Base-by-base conservation (phyloP, 1,139 yeast genomes). In the Saccharomyces hybrid region DNA sequence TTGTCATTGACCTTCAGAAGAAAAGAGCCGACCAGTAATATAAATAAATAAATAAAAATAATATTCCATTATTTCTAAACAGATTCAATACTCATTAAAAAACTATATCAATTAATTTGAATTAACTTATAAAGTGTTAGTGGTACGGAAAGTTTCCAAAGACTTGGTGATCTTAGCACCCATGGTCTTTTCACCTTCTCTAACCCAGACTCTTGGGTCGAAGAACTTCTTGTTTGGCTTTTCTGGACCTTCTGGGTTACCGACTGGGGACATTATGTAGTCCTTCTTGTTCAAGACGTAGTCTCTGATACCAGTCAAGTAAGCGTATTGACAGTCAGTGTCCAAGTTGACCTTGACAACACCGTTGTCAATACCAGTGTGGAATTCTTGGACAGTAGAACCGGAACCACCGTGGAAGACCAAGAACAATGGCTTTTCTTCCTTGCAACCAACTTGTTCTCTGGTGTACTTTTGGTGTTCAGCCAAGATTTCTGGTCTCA, bases 391-490 rank as follows among this genome's bases (percentile, higher is more conserved):
- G 77, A 87, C 95, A 64, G 95, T 71, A 53, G 99, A 95, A 76
- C 99, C 99, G 59, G 99, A 93, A 76, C 99, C 99, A 80, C 99
- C 99, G 83, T 93, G 99, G 97, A 93, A 93, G 64, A 93, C 99
- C 70, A 93, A 83, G 87, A 84, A 95, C 72, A 93, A 80, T 74
- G 99, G 99, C 76, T 82, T 80, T 63, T 76, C 72, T 55, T 73
- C 71, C 64, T 85, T 71, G 63, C 79, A 78, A 64, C 80, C 71
- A 71, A 84, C 75, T 75, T 84, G 76, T 76, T 82, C 78, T 62
- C 83, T 77, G 62, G 88, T 90, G 78, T 84, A 90, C 61, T 76
- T 78, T 81, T 95, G 99, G 82, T 93, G 98, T 69, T 89, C 95
- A 72, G 95, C 97, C 75, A 93, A 85, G 73, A 93, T 85, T 69